Percentiles rank a stretch among this genome's conserved stretches.
Conservation (phyloP, 208 protist genomes). For the Acanthamoeba sp. region DNA sequence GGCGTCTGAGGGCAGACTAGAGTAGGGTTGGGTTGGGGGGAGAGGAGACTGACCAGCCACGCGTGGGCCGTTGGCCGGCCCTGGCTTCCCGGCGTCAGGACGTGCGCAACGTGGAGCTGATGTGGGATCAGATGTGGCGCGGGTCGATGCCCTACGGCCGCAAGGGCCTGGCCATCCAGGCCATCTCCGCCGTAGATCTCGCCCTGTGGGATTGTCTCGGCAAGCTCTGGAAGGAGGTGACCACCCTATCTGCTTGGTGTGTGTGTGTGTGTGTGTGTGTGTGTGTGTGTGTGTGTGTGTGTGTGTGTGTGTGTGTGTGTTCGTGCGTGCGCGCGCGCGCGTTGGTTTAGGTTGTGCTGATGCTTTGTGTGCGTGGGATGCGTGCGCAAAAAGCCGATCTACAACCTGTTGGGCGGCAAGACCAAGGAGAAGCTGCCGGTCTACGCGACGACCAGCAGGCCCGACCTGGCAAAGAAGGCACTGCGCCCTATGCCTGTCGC, state of each 20-base stretch:
- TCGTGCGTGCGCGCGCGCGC: background rate
- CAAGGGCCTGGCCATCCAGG: conserved; percentile 87
- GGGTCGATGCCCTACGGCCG: conserved; percentile 86
- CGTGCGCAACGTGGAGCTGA: conserved; percentile 85
- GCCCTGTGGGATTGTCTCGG: conserved; percentile 85
- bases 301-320: background rate
- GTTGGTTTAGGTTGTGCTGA: background rate
- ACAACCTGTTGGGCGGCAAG: conserved; percentile 87
- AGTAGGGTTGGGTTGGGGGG: too few relatives aligned
- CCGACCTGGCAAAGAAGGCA: conserved; percentile 81
- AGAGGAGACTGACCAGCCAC: too few relatives aligned
- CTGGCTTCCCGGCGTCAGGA: conserved; percentile 65
- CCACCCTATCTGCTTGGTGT: too few relatives aligned
- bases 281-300: background rate
- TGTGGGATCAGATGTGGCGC: conserved; percentile 87
- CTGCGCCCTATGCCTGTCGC: background rate
- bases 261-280: too few relatives aligned
- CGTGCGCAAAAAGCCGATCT: too few relatives aligned
- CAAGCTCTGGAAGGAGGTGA: conserved; percentile 83
- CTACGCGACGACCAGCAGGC: conserved; percentile 84
- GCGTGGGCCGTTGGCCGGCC: background rate
- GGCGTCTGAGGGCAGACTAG: too few relatives aligned
- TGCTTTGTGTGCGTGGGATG: too few relatives aligned
- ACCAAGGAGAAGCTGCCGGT: conserved; percentile 84
- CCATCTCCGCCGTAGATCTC: conserved; percentile 85